Percentiles rank a stretch among this genome's conserved stretches.
Conservation (phyloP, 257 asterid genomes). For the Jacaranda copaia region DNA sequence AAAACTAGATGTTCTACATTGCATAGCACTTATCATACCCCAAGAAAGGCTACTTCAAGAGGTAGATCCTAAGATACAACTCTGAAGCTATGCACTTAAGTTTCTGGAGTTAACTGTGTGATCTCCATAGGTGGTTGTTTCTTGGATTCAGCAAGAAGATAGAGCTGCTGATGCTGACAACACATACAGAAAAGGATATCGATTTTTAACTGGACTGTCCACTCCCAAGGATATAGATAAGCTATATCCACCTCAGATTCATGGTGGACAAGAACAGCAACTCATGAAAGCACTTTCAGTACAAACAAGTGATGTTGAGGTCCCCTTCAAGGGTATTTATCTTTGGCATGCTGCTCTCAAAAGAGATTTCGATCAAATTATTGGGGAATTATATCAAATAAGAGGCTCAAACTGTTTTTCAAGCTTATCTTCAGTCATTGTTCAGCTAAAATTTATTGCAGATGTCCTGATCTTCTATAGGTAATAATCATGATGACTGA, state of each 20-base stretch:
- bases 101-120: conserved; percentile 41
- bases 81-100: conserved; percentile 33
- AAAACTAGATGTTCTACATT: conserved; percentile 54
- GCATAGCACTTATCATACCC: conserved; percentile 67
- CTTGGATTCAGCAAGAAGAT: conserved; percentile 69
- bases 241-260: conserved; percentile 44
- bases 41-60: conserved; percentile 73
- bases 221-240: conserved; percentile 52
- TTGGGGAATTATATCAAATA: conserved; percentile 60
- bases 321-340: conserved; percentile 61
- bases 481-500: conserved; percentile 45
- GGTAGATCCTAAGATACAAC: conserved; percentile 52
- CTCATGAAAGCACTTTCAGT: conserved; percentile 43
- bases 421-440: conserved; percentile 57
- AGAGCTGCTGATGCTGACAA: conserved; percentile 42
- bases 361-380: conserved; percentile 58
- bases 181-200: conserved; percentile 55
- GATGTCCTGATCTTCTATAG: conserved; percentile 79
- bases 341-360: conserved; percentile 78
- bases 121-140: conserved; percentile 66
- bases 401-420: conserved; percentile 58
- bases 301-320: conserved; percentile 37
- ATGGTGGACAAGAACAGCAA: conserved; percentile 42
- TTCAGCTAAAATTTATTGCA: conserved; percentile 69
- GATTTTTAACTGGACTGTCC: conserved; percentile 52